Base-by-base conservation (phyloP, 305 asterid species). In the Petunia hybrid region DNA sequence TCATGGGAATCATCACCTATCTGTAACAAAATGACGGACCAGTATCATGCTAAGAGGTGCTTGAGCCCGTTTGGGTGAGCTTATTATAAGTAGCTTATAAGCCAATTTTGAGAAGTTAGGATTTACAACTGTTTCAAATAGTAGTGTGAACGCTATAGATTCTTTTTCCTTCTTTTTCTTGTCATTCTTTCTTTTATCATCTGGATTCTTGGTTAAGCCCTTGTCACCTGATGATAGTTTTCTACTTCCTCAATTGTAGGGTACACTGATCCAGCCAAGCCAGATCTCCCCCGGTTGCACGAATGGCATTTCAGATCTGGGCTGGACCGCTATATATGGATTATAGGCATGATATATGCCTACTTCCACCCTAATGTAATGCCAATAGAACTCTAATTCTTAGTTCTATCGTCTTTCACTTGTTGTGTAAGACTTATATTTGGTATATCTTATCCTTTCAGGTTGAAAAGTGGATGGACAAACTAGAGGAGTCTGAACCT, bases 261-360 rank as follows among this genome's bases (percentile, higher is more conserved):
- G 78, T 96, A 96, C 85, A 88, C 74, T 80, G 99, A 96, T 87
- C 99, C 99, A 78, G 98, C 90, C 12, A 94, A 96, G 85, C 98
- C 95, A 80, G 91, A 92, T 86, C 91, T 96, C 88, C 97, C 99
- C 67, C 94, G 94, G 79, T 88, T 96, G 83, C 95, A 96, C 80
- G 99, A 96, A 83, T 96, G 98, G 99, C 97, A 92, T 84, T 96
- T 96, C 90, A 88, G 98, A 86, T 96, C 98, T 81, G 99, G 99
- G 81, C 98, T 96, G 82, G 99, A 96, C 87, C 97, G 99, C 64
- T 95, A 95, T 81, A 92, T 96, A 87, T 96, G 99, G 99, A 96
- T 96, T 66, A 81, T 92, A 60, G 99, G 99, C 80, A 96, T 96
- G 99, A 89, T 96, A 87, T 96, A 96, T 86, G 99, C 98, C 85